Evolutionary conservation across 2,329 filamentous ascomycete species (phyloP).

Genomic region (Gremmenia infestans): DNA sequence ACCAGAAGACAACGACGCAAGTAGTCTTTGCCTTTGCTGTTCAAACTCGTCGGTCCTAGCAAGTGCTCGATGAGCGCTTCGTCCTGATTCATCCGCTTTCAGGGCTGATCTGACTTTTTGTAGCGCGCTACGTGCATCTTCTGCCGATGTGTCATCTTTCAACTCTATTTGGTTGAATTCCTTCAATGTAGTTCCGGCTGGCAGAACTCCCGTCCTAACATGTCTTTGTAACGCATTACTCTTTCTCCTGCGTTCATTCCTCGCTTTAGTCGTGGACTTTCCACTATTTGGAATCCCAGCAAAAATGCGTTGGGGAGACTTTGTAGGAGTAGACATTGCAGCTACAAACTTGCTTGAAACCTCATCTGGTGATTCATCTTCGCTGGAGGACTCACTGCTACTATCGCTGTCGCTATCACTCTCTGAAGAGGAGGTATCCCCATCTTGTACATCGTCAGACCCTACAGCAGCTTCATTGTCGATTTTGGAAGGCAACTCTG

Average conservation of each 20-base stretch:
- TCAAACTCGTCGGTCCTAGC: slow-evolving; percentile 40
- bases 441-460: slow-evolving; percentile 11
- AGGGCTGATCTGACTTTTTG: slow-evolving; percentile 16
- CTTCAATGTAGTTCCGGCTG: slow-evolving; percentile 43
- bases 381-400: slow-evolving; percentile 26
- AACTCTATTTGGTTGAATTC: slow-evolving; percentile 40
- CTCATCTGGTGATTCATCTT: slow-evolving; percentile 38
- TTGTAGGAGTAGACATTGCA: background rate
- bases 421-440: slow-evolving; percentile 4
- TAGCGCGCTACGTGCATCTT: slow-evolving; percentile 21
- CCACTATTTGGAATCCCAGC: slow-evolving; percentile 43
- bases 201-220: slow-evolving; percentile 43
- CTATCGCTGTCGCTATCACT: slow-evolving; percentile 14
- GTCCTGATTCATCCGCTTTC: background rate
- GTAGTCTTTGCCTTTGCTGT: slow-evolving; percentile 44
- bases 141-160: slow-evolving; percentile 16
- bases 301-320: background rate
- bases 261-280: slow-evolving; percentile 43
- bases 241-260: slow-evolving; percentile 50
- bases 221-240: background rate
- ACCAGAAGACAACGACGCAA: slow-evolving; percentile 46
- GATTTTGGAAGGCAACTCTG: slow-evolving; percentile 15
- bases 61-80: background rate
- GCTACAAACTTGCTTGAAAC: slow-evolving; percentile 31
- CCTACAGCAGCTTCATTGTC: slow-evolving; percentile 14